Base-by-base conservation (phyloP, 495 filamentous ascomycete genomes). In the Cairneyella variabilis region DNA sequence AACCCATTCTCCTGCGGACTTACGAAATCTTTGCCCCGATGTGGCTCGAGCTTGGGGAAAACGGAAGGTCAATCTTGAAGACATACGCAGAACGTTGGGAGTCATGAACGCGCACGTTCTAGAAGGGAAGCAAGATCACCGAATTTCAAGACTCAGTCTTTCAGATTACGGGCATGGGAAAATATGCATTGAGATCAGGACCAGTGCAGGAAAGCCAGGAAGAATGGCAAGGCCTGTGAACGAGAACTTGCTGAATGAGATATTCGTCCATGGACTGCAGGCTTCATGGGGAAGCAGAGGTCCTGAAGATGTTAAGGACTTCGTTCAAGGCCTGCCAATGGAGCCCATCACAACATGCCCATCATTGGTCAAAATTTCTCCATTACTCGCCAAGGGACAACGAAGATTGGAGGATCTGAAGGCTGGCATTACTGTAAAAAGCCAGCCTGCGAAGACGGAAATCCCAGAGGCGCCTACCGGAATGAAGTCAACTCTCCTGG, bases 321-420 rank as follows among this genome's bases (percentile, higher is more conserved):
- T 87, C 62, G 55, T 83, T 39, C 53, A 59, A 22, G 68, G 68
- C 8, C 71, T 89, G 2, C 82, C 84, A 9, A 69, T 77, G 43
- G 74, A 75, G n/a, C 58, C 72, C 8, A 72, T 88, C 53, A 68
- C 68, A 30, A 51, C 66, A 8, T 76, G 74, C 66, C 55, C 69
- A 1, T 76, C 74, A 2, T 50, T 76, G 10, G 55, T 65, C 14
- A 76, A 77, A 30, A 66, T 72, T 21, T 65, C 66, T 28, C 71
- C 61, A 57, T 64, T 69, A 20, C 58, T 73, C 16, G 66, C 72
- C 9, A 82, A 82, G 58, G 81, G 80, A 30, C 81, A 85, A 59
- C 76, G 75, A 42, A 73, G 82, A 4, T 75, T 88, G 17, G 74
- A 79, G 57, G 80, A 85, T 26, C 67, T 86, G 50, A 83, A 80